Evolutionary conservation across 2,329 filamentous ascomycete species (phyloP), one percentile per base, ranked within the genome.

Genomic region (Mollisia scopiformis): DNA sequence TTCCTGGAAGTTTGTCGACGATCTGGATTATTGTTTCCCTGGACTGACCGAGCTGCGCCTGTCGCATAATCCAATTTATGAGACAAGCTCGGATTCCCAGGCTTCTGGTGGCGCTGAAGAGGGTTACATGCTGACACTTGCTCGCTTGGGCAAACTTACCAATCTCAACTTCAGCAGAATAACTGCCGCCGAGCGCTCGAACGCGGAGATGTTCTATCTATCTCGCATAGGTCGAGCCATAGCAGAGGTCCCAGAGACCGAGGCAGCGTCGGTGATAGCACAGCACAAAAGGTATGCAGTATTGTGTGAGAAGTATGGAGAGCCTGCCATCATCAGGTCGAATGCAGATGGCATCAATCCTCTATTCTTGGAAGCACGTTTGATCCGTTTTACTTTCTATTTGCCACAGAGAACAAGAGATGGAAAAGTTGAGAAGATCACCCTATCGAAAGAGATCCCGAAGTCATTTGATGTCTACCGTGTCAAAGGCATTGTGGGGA

Each of bases 131-230:
- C 83, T 97, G 51, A 92, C 91, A 0, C 80, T 96, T 27, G 91
- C 89, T 28, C 90, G 93, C 2, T 79, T 97, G 1, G 82, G 84
- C 1, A 78, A 79, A 1, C 82, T 98, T 10, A 83, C 82, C 56
- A 81, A 80, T 0, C 82, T 97, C 30, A 95, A 95, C 73, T 92
- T 91, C 73, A 88, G 87, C 64, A 78, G 79, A 16, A 88, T 98
- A 67, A 88, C 87, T 0, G 68, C 80, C 1, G 85, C 88, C 43
- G 93, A 98, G 73, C 87, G 94, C 19, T 82, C 86, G 57, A 95
- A 98, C 71, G 93, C 93, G 4, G 95, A 98, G 69, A 88, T 94
- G 71, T 99, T 96, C 74, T 99, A 99, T 74, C 85, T 98, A 11
- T 91, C 89, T 0, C 85, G 90, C 57, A 95, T 97, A 60, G 90